Conservation (phyloP, 495 filamentous ascomycete species). For the Penicillium bialowiezense region DNA sequence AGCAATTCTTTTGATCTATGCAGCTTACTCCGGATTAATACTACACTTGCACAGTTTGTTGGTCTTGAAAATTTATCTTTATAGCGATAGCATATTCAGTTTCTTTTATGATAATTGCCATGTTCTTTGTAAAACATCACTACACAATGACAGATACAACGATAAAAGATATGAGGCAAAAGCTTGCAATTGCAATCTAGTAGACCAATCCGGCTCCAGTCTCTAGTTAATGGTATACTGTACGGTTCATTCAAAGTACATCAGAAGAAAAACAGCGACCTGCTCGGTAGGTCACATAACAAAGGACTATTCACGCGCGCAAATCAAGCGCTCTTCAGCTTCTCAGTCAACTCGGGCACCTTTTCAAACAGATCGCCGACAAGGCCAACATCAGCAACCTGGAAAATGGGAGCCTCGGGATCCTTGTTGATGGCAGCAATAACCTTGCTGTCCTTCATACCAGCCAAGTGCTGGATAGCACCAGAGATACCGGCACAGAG, state of each 20-base stretch:
- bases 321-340: constrained; percentile 61
- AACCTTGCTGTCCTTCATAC: constrained; percentile 99
- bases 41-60: too few species aligned
- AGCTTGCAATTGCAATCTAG: constrained; percentile 10
- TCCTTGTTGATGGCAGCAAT: constrained; percentile 99
- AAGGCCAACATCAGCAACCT: constrained; percentile 92
- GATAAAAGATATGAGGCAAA: background rate
- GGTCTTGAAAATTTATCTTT: too few species aligned
- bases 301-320: constrained; percentile 26
- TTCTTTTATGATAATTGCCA: too few species aligned
- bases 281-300: constrained; percentile 24
- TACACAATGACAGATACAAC: background rate
- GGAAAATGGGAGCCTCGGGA: constrained; percentile 94
- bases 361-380: constrained; percentile 94
- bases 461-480: constrained; percentile 96
- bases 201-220: constrained; percentile 8
- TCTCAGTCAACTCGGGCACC: constrained; percentile 95
- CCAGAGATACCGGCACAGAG: constrained; percentile 94
- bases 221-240: constrained; percentile 33
- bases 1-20: background rate
- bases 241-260: constrained; percentile 23
- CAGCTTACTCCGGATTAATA: background rate
- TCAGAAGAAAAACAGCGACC: constrained; percentile 15
- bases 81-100: too few species aligned
- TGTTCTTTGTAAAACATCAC: too few species aligned